Conservation (phyloP, 2,329 filamentous ascomycete genomes). For the Fusarium brevicatenulatum region DNA sequence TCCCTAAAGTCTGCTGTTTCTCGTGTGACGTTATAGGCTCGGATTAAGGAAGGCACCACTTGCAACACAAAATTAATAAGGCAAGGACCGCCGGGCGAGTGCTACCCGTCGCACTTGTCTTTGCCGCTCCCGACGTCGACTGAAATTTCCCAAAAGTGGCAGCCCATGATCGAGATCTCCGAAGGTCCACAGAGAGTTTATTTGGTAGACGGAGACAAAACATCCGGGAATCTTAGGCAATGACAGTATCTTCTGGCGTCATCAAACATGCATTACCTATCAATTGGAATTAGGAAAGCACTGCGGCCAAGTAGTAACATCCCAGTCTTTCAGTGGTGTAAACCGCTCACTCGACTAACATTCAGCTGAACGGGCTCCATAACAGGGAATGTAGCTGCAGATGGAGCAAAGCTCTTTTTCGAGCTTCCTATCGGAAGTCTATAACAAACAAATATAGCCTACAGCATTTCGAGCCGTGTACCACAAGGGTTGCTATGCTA, state of each 20-base stretch:
- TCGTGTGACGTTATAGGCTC: conserved; percentile 40
- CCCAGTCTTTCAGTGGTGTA: neutral
- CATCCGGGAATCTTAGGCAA: neutral
- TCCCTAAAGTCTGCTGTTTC: conserved; percentile 26
- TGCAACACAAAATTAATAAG: conserved; percentile 11
- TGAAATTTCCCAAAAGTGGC: conserved; percentile 4
- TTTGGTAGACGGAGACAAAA: neutral
- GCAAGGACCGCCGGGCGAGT: conserved; percentile 18
- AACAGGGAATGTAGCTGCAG: neutral
- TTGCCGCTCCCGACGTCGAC: conserved; percentile 6
- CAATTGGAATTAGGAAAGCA: neutral
- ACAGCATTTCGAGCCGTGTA: neutral
- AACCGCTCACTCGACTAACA: neutral
- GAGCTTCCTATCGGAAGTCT: conserved; percentile 1
- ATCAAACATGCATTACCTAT: neutral
- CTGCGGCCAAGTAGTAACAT: neutral
- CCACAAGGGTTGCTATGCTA: neutral
- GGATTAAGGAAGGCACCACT: conserved; percentile 22
- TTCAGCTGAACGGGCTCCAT: neutral
- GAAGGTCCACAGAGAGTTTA: neutral
- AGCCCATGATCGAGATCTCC: conserved; percentile 31
- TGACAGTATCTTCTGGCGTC: neutral
- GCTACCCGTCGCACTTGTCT: conserved; percentile 17
- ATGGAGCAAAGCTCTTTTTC: neutral
- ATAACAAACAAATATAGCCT: conserved; percentile 16